phyloP scores from a whole-genome alignment of 768 basidiomycete species.

The Psilocybe cubensis region DNA sequence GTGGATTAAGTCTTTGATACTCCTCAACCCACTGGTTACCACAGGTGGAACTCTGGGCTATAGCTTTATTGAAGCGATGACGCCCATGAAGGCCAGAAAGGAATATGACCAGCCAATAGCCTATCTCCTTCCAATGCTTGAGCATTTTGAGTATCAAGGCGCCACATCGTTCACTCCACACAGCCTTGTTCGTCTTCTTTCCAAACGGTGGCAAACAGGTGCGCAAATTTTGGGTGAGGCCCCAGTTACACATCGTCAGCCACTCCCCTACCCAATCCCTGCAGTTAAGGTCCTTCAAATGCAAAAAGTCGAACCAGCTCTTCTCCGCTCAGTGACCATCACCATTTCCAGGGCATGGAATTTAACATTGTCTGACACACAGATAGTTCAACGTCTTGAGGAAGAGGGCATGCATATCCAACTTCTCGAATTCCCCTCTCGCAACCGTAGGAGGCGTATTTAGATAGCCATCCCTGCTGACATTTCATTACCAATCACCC shows the following conservation, averaged over 20 bases:
- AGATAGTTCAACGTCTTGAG: slow-evolving; percentile 9
- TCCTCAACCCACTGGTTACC: slow-evolving; percentile 22
- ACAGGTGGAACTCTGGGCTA: slow-evolving; percentile 19
- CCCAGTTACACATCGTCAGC: background rate
- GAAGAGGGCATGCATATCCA: slow-evolving; percentile 20
- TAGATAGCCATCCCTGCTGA: no score
- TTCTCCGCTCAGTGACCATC: slow-evolving; percentile 15
- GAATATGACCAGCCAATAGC: no score
- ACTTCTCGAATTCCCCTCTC: no score
- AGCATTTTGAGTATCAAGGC: slow-evolving; percentile 23
- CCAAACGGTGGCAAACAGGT: slow-evolving; percentile 18
- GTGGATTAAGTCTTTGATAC: slow-evolving; percentile 14
- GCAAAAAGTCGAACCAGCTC: background rate
- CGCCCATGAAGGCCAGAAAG: background rate
- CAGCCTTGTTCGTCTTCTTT: slow-evolving; percentile 14
- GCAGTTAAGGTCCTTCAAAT: no score
- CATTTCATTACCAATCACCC: no score
- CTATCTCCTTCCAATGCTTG: slow-evolving; percentile 7
- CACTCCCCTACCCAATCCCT: no score
- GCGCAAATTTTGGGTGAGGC: no score
- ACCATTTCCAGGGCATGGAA: slow-evolving; percentile 16
- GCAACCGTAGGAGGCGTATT: no score
- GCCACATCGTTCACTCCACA: slow-evolving; percentile 14
- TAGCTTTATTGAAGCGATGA: slow-evolving; percentile 16
- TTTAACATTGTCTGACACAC: slow-evolving; percentile 12